phyloP scores from a whole-genome alignment of 1,139 yeast genomes.

The Geotrichum klebahnii region DNA sequence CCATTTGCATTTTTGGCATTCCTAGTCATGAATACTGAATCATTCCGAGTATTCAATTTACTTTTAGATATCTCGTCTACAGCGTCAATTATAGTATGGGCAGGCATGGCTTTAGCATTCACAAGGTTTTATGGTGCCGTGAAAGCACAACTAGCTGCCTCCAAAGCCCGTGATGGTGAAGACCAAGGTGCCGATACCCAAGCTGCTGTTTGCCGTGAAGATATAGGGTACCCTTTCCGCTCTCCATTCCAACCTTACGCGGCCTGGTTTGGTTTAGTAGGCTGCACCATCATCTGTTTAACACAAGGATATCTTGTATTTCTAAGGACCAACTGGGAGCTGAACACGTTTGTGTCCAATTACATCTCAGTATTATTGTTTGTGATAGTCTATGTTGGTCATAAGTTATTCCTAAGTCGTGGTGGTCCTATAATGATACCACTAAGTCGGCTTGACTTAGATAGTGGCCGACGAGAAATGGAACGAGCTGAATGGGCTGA shows the following conservation, averaged over 20 bases:
- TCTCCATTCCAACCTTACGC: slow-evolving; percentile 75
- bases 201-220: slow-evolving; percentile 31
- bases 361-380: slow-evolving; percentile 63
- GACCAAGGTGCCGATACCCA: slow-evolving; percentile 22
- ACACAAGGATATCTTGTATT: slow-evolving; percentile 68
- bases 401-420: slow-evolving; percentile 53
- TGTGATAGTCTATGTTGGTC: slow-evolving; percentile 51
- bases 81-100: slow-evolving; percentile 73
- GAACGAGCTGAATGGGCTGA: slow-evolving; percentile 41
- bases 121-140: slow-evolving; percentile 68
- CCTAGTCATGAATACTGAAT: slow-evolving; percentile 54
- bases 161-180: slow-evolving; percentile 36
- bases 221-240: slow-evolving; percentile 58
- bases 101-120: slow-evolving; percentile 72
- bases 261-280: slow-evolving; percentile 62
- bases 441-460: slow-evolving; percentile 61
- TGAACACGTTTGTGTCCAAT: slow-evolving; percentile 60
- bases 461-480: slow-evolving; percentile 68
- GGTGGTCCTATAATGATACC: slow-evolving; percentile 53
- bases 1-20: slow-evolving; percentile 58
- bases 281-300: slow-evolving; percentile 53
- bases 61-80: slow-evolving; percentile 63
- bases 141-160: slow-evolving; percentile 29
- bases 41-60: slow-evolving; percentile 63
- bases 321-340: slow-evolving; percentile 57